Percentiles rank a stretch among this genome's conserved stretches.
Conservation (phyloP, 352 stramenopile species). For the Thraustochytrium striatum region DNA sequence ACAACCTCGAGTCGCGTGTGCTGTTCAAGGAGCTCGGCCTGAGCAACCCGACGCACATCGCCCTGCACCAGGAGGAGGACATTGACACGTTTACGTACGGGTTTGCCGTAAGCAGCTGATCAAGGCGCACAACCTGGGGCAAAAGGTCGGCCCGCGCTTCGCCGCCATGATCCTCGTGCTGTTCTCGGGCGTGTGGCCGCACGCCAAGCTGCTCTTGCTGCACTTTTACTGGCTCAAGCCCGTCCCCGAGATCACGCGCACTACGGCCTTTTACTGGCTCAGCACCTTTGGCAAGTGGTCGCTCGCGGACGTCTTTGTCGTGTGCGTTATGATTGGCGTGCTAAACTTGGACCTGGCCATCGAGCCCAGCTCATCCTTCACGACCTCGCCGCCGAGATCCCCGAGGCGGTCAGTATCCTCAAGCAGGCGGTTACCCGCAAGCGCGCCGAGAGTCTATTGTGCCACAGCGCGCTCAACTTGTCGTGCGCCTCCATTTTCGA, state of each 20-base stretch:
- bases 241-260: conserved; percentile 39
- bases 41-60: conserved; percentile 52
- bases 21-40: conserved; percentile 58
- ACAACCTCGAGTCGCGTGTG: conserved; percentile 51
- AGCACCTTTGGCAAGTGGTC: conserved; percentile 64
- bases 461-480: conserved; percentile 54
- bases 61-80: conserved; percentile 52
- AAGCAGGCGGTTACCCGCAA: conserved; percentile 53
- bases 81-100: conserved; percentile 66
- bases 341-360: conserved; percentile 63
- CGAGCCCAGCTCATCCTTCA: conserved; percentile 57
- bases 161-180: conserved; percentile 60
- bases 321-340: conserved; percentile 66
- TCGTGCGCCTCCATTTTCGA: conserved; percentile 54
- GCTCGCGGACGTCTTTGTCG: conserved; percentile 63
- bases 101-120: conserved; percentile 65
- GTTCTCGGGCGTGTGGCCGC: conserved; percentile 64
- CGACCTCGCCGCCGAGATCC: conserved; percentile 58
- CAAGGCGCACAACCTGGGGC: conserved; percentile 58
- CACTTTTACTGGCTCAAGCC: conserved; percentile 59
- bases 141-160: conserved; percentile 55
- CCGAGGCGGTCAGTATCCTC: conserved; percentile 54
- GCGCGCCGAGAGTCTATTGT: conserved; percentile 54
- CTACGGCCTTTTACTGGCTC: conserved; percentile 56
- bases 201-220: conserved; percentile 62